Evolutionary conservation across 1,284 basidiomycete genomes (phyloP).

Genomic region (Apiotrichum akiyoshidainum): DNA sequence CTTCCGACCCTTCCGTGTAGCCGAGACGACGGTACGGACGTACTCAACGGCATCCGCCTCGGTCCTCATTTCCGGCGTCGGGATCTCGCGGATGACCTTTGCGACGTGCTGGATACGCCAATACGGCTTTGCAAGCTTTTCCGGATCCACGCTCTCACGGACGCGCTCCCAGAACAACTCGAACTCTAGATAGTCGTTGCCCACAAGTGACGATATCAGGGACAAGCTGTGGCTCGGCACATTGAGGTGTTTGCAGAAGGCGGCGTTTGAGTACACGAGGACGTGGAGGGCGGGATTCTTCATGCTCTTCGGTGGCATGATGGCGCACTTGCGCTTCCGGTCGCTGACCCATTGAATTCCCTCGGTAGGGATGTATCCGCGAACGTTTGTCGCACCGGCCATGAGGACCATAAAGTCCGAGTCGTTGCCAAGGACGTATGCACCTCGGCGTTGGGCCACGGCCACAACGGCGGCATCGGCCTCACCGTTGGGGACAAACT

Average conservation of each 20-base stretch:
- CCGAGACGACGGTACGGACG: neutral
- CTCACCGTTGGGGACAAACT: slow-evolving; percentile 71
- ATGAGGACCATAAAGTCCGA: slow-evolving; percentile 77
- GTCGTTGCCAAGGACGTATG: slow-evolving; percentile 72
- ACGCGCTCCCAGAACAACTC: neutral
- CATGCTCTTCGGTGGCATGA: slow-evolving; percentile 58
- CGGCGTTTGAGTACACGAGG: slow-evolving; percentile 61
- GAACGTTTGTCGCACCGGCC: slow-evolving; percentile 55
- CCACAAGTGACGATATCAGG: slow-evolving; percentile 73
- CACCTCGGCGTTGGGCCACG: slow-evolving; percentile 68
- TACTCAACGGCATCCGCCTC: neutral
- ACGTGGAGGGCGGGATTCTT: slow-evolving; percentile 48
- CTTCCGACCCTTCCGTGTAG: neutral
- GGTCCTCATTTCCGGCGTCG: neutral
- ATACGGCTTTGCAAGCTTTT: neutral
- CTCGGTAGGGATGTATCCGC: slow-evolving; percentile 72
- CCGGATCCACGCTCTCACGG: neutral
- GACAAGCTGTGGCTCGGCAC: slow-evolving; percentile 71
- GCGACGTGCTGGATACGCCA: neutral
- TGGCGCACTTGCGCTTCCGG: slow-evolving; percentile 52
- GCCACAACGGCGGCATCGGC: slow-evolving; percentile 81
- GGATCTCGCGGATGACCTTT: neutral
- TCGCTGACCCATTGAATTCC: slow-evolving; percentile 66
- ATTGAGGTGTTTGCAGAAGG: slow-evolving; percentile 63
- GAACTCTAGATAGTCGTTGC: slow-evolving; percentile 68